These are phyloP conservation scores for Grigorovia humatica DNA, from an alignment of 805 yeast genomes.

Conservation along the genomic window DNA sequence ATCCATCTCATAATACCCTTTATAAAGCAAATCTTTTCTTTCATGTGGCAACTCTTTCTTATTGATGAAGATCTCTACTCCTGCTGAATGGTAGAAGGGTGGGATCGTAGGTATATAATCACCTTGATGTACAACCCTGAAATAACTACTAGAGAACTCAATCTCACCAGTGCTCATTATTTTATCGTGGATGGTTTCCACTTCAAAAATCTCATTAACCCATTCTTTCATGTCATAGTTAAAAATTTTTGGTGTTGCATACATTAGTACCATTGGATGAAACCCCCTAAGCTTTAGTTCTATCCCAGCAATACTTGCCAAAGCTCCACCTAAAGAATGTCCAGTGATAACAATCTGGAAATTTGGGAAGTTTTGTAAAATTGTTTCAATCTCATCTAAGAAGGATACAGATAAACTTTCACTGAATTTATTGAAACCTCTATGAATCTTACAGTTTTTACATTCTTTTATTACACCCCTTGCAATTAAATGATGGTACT, in stretches of 20 bases:
- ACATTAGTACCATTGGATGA: slow-evolving; percentile 45
- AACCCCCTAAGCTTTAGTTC: slow-evolving; percentile 48
- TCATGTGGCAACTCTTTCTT: slow-evolving; percentile 29
- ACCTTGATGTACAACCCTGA: slow-evolving; percentile 46
- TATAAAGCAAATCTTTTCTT: slow-evolving; percentile 18
- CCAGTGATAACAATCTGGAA: slow-evolving; percentile 51
- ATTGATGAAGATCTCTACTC: slow-evolving; percentile 39
- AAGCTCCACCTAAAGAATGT: slow-evolving; percentile 71
- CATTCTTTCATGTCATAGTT: slow-evolving; percentile 40
- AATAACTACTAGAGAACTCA: slow-evolving; percentile 30
- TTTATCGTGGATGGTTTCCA: slow-evolving; percentile 23
- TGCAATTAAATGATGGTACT: slow-evolving; percentile 15
- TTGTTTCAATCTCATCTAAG: slow-evolving; percentile 28
- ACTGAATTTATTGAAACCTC: slow-evolving; percentile 48
- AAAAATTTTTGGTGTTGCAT: slow-evolving; percentile 59
- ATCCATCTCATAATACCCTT: slow-evolving; percentile 10
- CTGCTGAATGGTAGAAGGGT: slow-evolving; percentile 41
- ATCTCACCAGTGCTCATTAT: slow-evolving; percentile 20
- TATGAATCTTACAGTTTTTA: slow-evolving; percentile 46
- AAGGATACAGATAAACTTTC: slow-evolving; percentile 33
- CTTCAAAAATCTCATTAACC: slow-evolving; percentile 41
- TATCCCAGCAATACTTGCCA: slow-evolving; percentile 51
- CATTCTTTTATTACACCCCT: slow-evolving; percentile 30
- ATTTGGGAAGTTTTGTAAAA: slow-evolving; percentile 33
- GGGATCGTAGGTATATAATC: slow-evolving; percentile 56